Conservation (phyloP, 768 basidiomycete genomes). For the Calocera cornea region DNA sequence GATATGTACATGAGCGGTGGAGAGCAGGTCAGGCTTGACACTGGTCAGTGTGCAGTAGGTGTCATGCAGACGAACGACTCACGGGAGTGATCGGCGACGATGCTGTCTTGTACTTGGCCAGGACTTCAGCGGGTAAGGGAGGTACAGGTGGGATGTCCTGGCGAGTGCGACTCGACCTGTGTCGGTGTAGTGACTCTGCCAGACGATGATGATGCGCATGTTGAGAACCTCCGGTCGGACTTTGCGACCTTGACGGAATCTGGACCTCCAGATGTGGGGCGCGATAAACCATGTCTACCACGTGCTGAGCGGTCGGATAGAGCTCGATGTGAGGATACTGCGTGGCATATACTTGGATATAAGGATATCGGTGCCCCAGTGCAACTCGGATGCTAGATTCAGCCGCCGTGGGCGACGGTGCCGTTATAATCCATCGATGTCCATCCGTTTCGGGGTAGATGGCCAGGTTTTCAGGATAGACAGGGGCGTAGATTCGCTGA, state of each 20-base stretch:
- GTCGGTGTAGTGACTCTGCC: neutral
- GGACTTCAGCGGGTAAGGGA: neutral
- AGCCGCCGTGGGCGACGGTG: neutral
- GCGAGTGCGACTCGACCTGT: neutral
- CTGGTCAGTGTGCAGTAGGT: neutral
- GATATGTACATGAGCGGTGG: neutral
- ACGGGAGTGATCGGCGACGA: neutral
- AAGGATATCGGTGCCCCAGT: neutral
- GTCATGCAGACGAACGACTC: neutral
- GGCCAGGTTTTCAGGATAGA: neutral
- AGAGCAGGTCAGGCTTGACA: neutral
- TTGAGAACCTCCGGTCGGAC: neutral
- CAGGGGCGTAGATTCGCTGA: neutral
- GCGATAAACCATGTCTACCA: neutral
- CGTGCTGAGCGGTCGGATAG: neutral
- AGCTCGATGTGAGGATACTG: neutral
- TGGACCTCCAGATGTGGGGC: neutral
- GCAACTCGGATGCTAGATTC: neutral
- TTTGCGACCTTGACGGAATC: neutral
- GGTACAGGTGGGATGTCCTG: neutral
- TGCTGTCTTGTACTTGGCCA: neutral
- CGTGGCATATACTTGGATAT: neutral
- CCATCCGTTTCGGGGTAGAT: neutral
- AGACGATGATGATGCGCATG: neutral
- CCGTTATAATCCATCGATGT: neutral